A percentile compares a stretch with the other conserved stretches of the same genome.
These are phyloP conservation scores for Debaryomyces psychrophilus DNA, from an alignment of 1,139 yeast genomes.

Conservation along the genomic window DNA sequence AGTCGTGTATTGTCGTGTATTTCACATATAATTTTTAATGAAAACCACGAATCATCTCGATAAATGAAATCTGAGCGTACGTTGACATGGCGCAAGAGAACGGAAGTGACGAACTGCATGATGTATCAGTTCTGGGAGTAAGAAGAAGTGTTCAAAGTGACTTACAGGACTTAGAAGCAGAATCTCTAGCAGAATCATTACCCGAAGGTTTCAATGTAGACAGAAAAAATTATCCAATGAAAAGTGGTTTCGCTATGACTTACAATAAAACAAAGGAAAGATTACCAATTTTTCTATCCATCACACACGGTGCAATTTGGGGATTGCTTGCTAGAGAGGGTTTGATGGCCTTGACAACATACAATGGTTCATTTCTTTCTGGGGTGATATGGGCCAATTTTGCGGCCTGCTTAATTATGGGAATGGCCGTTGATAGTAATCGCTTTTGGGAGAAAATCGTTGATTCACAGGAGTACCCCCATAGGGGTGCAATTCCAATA, in stretches of 20 bases:
- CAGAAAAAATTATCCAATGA: constrained; percentile 3
- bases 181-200: constrained; percentile 25
- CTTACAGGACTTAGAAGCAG: constrained; percentile 22
- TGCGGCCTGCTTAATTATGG: constrained; percentile 78
- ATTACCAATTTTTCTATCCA: constrained; percentile 17
- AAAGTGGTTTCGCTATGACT: neutral
- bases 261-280: constrained; percentile 1
- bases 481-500: constrained; percentile 50
- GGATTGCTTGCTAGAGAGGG: constrained; percentile 47
- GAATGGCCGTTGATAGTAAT: constrained; percentile 38
- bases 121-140: neutral
- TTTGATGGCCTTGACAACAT: constrained; percentile 34
- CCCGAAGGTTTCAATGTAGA: constrained; percentile 31
- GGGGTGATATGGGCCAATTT: constrained; percentile 86
- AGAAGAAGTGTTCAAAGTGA: neutral
- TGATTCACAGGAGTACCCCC: constrained; percentile 14
- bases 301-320: constrained; percentile 41
- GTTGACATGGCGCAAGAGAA: neutral
- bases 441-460: constrained; percentile 31
- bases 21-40: no score
- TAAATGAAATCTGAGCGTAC: neutral
- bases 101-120: neutral
- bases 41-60: neutral
- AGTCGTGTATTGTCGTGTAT: no score
- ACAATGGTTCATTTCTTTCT: constrained; percentile 42